These are phyloP conservation scores for Fusarium foetens DNA, from an alignment of 2,329 filamentous ascomycete species.

Conservation along the genomic window DNA sequence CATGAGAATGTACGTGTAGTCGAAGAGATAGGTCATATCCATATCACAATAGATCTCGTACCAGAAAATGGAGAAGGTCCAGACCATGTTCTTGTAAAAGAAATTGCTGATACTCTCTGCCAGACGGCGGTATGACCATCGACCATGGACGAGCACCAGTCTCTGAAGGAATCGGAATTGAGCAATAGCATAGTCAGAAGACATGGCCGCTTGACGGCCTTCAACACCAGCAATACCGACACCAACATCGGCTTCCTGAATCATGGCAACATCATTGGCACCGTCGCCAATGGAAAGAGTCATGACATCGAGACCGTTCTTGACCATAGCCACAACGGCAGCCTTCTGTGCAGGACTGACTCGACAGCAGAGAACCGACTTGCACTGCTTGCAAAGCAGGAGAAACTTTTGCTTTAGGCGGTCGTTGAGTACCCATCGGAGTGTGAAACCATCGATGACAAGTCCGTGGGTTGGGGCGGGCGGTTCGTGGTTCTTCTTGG, in stretches of 20 bases:
- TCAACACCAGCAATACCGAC: constrained; percentile 95
- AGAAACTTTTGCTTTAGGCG: constrained; percentile 90
- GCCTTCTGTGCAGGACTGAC: constrained; percentile 98
- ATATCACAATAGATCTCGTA: constrained; percentile 96
- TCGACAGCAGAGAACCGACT: constrained; percentile 94
- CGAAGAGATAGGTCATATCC: constrained; percentile 95
- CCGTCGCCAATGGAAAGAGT: constrained; percentile 93
- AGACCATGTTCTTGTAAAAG: constrained; percentile 99
- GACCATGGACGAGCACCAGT: constrained; percentile 87
- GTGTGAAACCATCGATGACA: constrained; percentile 92
- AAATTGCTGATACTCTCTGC: constrained; percentile 97
- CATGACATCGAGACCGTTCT: constrained; percentile 94
- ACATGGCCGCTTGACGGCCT: constrained; percentile 94
- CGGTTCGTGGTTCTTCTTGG: constrained; percentile 84
- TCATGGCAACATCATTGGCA: constrained; percentile 97
- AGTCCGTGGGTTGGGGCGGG: constrained; percentile 90
- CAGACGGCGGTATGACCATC: constrained; percentile 95
- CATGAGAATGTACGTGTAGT: constrained; percentile 96
- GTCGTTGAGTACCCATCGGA: constrained; percentile 88
- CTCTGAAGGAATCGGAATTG: constrained; percentile 91
- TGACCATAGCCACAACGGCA: constrained; percentile 95
- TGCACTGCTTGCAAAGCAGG: constrained; percentile 95
- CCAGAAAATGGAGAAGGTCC: constrained; percentile 97
- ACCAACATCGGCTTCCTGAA: constrained; percentile 96
- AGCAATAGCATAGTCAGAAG: constrained; percentile 93